A percentile compares a stretch with the other conserved stretches of the same genome.
Conservation (phyloP, 2,329 filamentous ascomycete species). For the Endoconidiophora laricicola region DNA sequence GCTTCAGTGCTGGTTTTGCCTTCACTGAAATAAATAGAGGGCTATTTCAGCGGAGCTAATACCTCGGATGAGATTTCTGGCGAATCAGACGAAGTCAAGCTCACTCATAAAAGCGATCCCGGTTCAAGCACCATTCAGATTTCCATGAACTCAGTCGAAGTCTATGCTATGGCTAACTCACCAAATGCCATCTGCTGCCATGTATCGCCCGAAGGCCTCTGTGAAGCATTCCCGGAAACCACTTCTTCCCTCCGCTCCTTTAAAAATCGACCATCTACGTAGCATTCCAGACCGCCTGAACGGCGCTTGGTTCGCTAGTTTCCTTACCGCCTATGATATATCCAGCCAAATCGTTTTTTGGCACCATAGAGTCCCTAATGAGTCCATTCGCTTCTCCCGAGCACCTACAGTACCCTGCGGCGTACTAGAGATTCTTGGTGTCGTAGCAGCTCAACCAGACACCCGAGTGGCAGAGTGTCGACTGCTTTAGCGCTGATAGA, state of each 20-base stretch:
- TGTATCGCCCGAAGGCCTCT: constrained; percentile 30
- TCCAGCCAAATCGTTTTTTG: constrained; percentile 39
- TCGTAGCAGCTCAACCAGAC: constrained; percentile 34
- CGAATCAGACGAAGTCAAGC: neutral
- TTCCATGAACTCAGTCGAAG: constrained; percentile 22
- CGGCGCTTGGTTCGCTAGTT: constrained; percentile 40
- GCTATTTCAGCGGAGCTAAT: neutral
- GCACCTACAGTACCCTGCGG: constrained; percentile 41
- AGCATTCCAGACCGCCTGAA: constrained; percentile 20
- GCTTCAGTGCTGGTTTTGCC: constrained; percentile 21
- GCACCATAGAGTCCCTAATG: constrained; percentile 41
- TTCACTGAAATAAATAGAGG: constrained; percentile 9
- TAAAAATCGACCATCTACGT: constrained; percentile 32
- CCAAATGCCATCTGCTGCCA: constrained; percentile 28
- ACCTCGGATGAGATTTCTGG: neutral
- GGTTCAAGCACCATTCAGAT: no score
- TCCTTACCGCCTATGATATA: constrained; percentile 37
- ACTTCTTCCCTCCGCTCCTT: constrained; percentile 20
- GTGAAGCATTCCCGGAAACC: constrained; percentile 28
- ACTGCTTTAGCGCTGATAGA: constrained; percentile 22
- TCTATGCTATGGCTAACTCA: constrained; percentile 18
- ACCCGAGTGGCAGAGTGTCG: constrained; percentile 35
- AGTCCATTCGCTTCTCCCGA: constrained; percentile 32
- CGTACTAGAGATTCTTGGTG: constrained; percentile 35
- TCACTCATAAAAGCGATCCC: neutral